These are phyloP conservation scores for Aspergillus heteromorphus DNA, from an alignment of 495 filamentous ascomycete genomes.

Conservation along the genomic window DNA sequence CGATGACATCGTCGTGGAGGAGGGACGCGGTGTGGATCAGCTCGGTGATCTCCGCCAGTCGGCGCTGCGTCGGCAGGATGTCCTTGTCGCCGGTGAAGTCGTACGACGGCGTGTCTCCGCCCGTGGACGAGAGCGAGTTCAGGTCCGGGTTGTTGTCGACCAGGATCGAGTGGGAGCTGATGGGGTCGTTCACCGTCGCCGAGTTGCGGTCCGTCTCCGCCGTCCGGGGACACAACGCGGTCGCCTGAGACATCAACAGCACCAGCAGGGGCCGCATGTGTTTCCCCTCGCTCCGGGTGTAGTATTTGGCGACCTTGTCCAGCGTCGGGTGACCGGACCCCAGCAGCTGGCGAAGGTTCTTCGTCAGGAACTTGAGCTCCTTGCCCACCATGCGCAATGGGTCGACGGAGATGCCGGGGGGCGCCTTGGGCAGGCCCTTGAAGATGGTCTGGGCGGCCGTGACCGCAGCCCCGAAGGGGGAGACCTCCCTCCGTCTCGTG, in stretches of 20 bases:
- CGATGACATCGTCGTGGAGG: slow-evolving; percentile 96
- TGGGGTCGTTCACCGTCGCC: slow-evolving; percentile 62
- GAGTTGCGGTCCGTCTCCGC: slow-evolving; percentile 32
- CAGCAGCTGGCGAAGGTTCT: slow-evolving; percentile 80
- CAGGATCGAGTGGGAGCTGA: slow-evolving; percentile 70
- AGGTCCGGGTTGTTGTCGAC: slow-evolving; percentile 76
- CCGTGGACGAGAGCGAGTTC: slow-evolving; percentile 44
- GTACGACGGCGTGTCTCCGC: slow-evolving; percentile 46
- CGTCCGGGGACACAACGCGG: slow-evolving; percentile 66
- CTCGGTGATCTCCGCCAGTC: slow-evolving; percentile 94
- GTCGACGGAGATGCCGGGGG: slow-evolving; percentile 60
- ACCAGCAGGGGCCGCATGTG: slow-evolving; percentile 92
- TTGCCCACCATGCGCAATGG: slow-evolving; percentile 80
- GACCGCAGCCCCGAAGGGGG: slow-evolving; percentile 63
- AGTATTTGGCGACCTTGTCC: slow-evolving; percentile 95
- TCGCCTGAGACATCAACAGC: slow-evolving; percentile 91
- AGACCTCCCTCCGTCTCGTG: slow-evolving; percentile 39
- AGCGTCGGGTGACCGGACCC: slow-evolving; percentile 90
- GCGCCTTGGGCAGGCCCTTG: slow-evolving; percentile 59
- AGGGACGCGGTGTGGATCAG: slow-evolving; percentile 95
- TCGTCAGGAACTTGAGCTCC: slow-evolving; percentile 89
- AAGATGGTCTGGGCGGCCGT: slow-evolving; percentile 75
- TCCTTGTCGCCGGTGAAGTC: slow-evolving; percentile 53
- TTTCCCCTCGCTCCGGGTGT: slow-evolving; percentile 94
- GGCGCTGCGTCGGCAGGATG: slow-evolving; percentile 86